Conservation (phyloP, 1,284 basidiomycete genomes). For the Pyrrhoderma lamaoense region DNA sequence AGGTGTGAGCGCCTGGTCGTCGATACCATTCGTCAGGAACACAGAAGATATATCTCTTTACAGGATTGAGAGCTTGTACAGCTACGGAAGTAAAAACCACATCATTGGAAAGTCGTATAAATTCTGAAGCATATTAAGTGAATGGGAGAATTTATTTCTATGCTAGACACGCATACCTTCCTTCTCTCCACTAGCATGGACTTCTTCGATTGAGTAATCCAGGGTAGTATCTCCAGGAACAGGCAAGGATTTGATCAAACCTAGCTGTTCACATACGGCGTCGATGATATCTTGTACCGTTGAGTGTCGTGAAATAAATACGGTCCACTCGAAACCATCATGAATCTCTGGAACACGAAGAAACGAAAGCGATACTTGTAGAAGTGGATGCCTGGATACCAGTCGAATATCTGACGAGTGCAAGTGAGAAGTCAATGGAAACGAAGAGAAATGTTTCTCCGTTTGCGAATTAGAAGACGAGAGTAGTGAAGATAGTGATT, state of each 20-base stretch:
- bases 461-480: conserved; percentile 26
- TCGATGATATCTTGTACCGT: conserved; percentile 50
- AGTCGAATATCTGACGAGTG: conserved; percentile 63
- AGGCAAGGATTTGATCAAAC: conserved; percentile 54
- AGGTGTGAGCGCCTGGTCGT: conserved; percentile 44
- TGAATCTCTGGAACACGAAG: conserved; percentile 72
- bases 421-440: conserved; percentile 63
- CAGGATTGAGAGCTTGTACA: conserved; percentile 5
- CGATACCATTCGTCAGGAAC: conserved; percentile 78
- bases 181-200: conserved; percentile 39
- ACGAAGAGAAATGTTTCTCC: conserved; percentile 60
- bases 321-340: conserved; percentile 59
- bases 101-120: conserved; percentile 3
- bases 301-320: conserved; percentile 51
- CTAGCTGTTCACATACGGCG: conserved; percentile 54
- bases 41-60: conserved; percentile 40
- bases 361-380: conserved; percentile 52
- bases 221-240: conserved; percentile 46
- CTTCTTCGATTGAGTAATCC: conserved; percentile 64
- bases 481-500: conserved; percentile 46
- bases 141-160: neutral
- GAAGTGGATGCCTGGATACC: conserved; percentile 58
- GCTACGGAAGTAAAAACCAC: neutral
- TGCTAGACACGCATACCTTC: conserved; percentile 38
- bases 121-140: conserved; percentile 7